These are phyloP conservation scores for Candida golubevii DNA, from an alignment of 805 yeast genomes.

Conservation along the genomic window DNA sequence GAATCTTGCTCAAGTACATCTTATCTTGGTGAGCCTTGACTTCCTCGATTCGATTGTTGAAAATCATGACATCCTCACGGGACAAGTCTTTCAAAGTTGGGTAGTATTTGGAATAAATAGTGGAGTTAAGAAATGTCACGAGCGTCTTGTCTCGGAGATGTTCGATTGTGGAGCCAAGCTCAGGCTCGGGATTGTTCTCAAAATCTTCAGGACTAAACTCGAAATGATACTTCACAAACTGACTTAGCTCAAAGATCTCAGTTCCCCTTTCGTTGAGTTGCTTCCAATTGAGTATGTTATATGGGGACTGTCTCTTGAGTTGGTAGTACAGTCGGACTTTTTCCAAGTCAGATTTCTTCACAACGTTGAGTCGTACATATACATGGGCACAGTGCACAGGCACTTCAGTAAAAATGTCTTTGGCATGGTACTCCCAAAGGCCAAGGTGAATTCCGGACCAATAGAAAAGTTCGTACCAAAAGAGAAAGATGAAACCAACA, in stretches of 20 bases:
- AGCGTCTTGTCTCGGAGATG: constrained; percentile 57
- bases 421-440: constrained; percentile 49
- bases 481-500: constrained; percentile 13
- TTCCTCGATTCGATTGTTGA: constrained; percentile 26
- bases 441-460: constrained; percentile 40
- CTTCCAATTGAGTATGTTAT: constrained; percentile 19
- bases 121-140: constrained; percentile 46
- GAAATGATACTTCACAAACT: constrained; percentile 51
- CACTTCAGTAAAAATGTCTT: constrained; percentile 62
- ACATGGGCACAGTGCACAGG: constrained; percentile 81
- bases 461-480: constrained; percentile 39
- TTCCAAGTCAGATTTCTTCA: constrained; percentile 13
- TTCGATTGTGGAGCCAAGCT: constrained; percentile 62
- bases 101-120: constrained; percentile 20
- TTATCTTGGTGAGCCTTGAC: constrained; percentile 20
- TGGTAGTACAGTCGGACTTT: constrained; percentile 26
- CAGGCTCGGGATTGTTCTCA: constrained; percentile 54
- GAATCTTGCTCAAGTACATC: constrained; percentile 33
- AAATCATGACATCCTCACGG: constrained; percentile 23
- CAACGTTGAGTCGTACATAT: constrained; percentile 48
- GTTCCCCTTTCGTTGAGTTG: constrained; percentile 16
- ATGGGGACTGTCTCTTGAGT: constrained; percentile 24
- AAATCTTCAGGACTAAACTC: constrained; percentile 84
- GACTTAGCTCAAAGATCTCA: constrained; percentile 15
- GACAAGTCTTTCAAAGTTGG: constrained; percentile 1